phyloP scores from a whole-genome alignment of 2,329 filamentous ascomycete genomes.

The Aspergillus ibericus region DNA sequence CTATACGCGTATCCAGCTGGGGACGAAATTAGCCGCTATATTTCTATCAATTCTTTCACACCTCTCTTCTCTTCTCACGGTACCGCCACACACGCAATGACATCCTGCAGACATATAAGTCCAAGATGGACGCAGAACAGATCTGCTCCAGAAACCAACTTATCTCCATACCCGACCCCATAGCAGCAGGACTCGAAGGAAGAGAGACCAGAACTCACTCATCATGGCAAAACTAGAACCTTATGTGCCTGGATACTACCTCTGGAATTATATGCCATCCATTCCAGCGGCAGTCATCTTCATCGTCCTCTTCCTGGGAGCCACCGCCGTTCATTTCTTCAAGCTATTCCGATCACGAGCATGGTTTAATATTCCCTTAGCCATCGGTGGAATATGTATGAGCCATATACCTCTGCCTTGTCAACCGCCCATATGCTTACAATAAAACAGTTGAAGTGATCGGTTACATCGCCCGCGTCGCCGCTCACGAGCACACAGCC shows the following conservation, averaged over 20 bases:
- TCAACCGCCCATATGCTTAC: not conserved
- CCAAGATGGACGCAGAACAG: not conserved
- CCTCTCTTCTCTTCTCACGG: not conserved
- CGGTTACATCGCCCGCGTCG: constrained; percentile 26
- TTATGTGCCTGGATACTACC: constrained; percentile 20
- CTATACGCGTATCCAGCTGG: constrained; percentile 13
- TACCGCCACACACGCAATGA: not conserved
- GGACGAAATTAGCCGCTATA: not conserved
- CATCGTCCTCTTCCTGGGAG: constrained; percentile 27
- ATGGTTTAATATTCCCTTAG: constrained; percentile 36
- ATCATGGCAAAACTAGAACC: constrained; percentile 22
- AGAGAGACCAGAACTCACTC: no score
- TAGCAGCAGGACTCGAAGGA: no score
- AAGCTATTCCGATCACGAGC: constrained; percentile 27
- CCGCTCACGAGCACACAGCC: constrained; percentile 22
- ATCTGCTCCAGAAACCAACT: not conserved
- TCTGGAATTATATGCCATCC: constrained; percentile 32
- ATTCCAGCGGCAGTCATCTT: constrained; percentile 26
- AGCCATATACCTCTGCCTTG: not conserved
- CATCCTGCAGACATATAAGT: not conserved
- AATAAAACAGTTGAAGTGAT: constrained; percentile 36
- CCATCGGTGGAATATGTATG: constrained; percentile 40
- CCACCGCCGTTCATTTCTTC: constrained; percentile 29
- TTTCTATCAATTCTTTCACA: not conserved
- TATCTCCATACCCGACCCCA: not conserved